Conservation (phyloP, 306 rosid species). For the Acmispon strigosus region DNA sequence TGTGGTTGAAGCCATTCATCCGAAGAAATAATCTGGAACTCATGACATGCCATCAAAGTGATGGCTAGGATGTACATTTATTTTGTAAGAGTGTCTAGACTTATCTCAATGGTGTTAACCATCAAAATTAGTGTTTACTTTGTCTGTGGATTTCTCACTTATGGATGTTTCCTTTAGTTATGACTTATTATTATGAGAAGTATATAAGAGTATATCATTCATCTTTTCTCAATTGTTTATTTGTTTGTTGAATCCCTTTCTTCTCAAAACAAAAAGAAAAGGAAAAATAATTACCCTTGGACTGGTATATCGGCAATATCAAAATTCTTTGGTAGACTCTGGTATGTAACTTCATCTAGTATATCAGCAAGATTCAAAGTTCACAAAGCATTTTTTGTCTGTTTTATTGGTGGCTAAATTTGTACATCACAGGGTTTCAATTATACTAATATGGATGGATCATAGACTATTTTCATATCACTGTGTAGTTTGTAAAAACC, state of each 20-base stretch:
- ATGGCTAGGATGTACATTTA: too few species aligned
- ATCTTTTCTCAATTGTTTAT: neutral
- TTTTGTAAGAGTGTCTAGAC: too few species aligned
- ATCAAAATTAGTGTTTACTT: too few species aligned
- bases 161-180: too few species aligned
- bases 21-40: conserved; percentile 33
- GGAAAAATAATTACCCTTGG: neutral
- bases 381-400: neutral
- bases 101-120: too few species aligned
- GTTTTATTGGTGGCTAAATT: neutral
- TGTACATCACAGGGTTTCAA: neutral
- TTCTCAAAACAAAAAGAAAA: neutral
- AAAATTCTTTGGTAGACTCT: neutral
- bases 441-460: too few species aligned
- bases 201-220: neutral
- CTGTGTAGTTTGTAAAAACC: too few species aligned
- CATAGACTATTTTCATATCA: too few species aligned
- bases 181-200: too few species aligned
- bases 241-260: neutral
- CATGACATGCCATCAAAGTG: conserved; percentile 34
- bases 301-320: conserved; percentile 2
- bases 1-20: conserved; percentile 41
- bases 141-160: too few species aligned
- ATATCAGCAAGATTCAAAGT: neutral
- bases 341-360: neutral